Percentiles rank a stretch among this genome's conserved stretches.
phyloP scores from a whole-genome alignment of 2,329 filamentous ascomycete species.

The Macrophomina tecta region DNA sequence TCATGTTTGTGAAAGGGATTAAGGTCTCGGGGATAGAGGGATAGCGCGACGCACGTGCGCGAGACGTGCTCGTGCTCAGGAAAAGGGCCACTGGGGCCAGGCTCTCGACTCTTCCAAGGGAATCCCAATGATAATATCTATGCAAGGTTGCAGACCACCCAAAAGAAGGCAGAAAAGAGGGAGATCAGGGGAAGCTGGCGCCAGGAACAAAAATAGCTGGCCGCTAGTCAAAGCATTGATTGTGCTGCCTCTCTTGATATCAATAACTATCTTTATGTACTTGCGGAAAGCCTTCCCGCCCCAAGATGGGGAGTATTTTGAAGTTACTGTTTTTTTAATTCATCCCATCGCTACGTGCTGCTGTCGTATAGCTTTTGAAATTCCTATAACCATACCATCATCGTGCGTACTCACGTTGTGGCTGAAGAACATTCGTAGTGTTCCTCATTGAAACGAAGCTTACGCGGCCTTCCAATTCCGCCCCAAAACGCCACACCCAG shows the following conservation, averaged over 20 bases:
- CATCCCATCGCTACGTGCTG: constrained; percentile 10
- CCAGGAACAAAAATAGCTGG: background rate
- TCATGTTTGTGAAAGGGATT: background rate
- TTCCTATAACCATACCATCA: constrained; percentile 1
- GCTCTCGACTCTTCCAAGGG: background rate
- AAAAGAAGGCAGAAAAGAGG: background rate
- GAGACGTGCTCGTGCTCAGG: background rate
- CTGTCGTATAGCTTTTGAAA: background rate
- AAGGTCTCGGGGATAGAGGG: background rate
- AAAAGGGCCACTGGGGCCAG: background rate
- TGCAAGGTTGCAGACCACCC: background rate
- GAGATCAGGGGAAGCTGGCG: background rate
- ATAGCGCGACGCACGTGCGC: background rate
- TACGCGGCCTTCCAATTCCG: constrained; percentile 9
- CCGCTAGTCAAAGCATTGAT: background rate
- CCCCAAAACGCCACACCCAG: constrained; percentile 16
- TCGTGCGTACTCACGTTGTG: constrained; percentile 5
- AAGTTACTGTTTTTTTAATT: background rate
- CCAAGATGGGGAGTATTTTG: background rate
- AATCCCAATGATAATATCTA: background rate
- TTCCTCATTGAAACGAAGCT: constrained; percentile 18
- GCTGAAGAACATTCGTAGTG: constrained; percentile 16
- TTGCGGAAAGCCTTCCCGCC: background rate
- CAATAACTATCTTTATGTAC: background rate
- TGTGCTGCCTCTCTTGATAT: background rate